A percentile compares a stretch with the other conserved stretches of the same genome.
Evolutionary conservation across 176 grass and related monocot species (phyloP).

Genomic region (Raddia distichophylla): DNA sequence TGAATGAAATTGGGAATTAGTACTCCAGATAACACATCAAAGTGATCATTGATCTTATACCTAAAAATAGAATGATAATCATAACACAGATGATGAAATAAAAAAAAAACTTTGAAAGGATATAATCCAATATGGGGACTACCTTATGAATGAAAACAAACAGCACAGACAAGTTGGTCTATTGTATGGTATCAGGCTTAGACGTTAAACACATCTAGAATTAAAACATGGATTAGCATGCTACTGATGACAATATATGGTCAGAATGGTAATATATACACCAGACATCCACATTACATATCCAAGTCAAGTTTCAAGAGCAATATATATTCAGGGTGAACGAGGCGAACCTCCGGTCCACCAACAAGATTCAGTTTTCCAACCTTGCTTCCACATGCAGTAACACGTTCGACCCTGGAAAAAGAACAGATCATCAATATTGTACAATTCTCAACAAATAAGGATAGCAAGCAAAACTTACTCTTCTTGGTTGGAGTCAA

Average conservation of each 20-base stretch:
- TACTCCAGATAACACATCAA: not conserved
- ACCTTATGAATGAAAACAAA: not conserved
- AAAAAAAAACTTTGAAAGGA: not conserved
- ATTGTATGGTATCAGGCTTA: slow-evolving; percentile 12
- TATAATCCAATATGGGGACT: not conserved
- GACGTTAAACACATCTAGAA: not conserved
- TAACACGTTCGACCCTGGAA: slow-evolving; percentile 80
- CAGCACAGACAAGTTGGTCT: not conserved
- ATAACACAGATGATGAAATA: not conserved
- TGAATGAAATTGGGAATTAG: not conserved
- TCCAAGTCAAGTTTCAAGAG: not conserved
- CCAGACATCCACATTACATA: not conserved
- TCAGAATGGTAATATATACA: not conserved
- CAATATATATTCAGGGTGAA: slow-evolving; percentile 5
- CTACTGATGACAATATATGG: not conserved
- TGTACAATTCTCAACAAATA: slow-evolving; percentile 13
- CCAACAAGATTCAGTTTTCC: slow-evolving; percentile 84
- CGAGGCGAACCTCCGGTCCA: slow-evolving; percentile 77
- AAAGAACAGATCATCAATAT: slow-evolving; percentile 34
- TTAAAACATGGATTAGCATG: not conserved
- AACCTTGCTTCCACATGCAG: slow-evolving; percentile 79
- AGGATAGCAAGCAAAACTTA: slow-evolving; percentile 39
- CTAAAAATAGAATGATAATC: not conserved
- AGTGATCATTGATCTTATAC: not conserved
- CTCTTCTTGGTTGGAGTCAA: slow-evolving; percentile 87